Conservation (phyloP, 495 filamentous ascomycete species). For the Tuber magnatum region DNA sequence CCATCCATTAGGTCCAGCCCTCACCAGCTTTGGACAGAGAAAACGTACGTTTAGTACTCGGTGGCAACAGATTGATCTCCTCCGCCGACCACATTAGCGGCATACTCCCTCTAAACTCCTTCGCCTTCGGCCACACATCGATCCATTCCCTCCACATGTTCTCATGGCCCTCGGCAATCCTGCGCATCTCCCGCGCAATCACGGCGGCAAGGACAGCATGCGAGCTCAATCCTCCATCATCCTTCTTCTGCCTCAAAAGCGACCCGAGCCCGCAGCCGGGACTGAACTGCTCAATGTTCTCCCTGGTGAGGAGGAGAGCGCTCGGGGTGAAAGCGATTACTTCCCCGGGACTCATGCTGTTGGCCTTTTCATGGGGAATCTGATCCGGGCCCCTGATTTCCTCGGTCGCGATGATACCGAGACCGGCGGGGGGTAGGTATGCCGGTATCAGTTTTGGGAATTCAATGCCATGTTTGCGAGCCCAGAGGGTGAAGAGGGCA, state of each 20-base stretch:
- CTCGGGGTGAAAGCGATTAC: slow-evolving; percentile 58
- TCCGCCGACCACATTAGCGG: slow-evolving; percentile 60
- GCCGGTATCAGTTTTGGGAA: slow-evolving; percentile 55
- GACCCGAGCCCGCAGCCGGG: slow-evolving; percentile 48
- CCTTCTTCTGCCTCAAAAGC: slow-evolving; percentile 39
- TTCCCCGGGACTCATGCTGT: slow-evolving; percentile 42
- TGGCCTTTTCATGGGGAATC: slow-evolving; percentile 43
- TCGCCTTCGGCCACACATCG: slow-evolving; percentile 57
- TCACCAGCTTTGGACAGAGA: background rate
- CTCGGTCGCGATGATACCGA: slow-evolving; percentile 65
- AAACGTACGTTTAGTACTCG: slow-evolving; percentile 39
- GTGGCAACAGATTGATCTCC: slow-evolving; percentile 49
- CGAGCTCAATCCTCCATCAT: slow-evolving; percentile 47
- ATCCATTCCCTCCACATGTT: slow-evolving; percentile 51
- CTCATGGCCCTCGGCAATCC: slow-evolving; percentile 19
- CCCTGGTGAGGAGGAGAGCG: slow-evolving; percentile 54
- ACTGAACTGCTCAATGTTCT: slow-evolving; percentile 45
- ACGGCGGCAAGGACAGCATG: slow-evolving; percentile 67
- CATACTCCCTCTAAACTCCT: slow-evolving; percentile 56
- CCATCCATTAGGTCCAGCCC: background rate
- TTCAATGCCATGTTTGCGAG: slow-evolving; percentile 51
- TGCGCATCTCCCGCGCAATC: slow-evolving; percentile 49
- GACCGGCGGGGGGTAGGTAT: slow-evolving; percentile 58
- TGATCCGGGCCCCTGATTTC: slow-evolving; percentile 52
- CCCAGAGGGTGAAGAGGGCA: slow-evolving; percentile 56